Conservation (phyloP, 768 basidiomycete genomes). For the Leccinum variicolor region DNA sequence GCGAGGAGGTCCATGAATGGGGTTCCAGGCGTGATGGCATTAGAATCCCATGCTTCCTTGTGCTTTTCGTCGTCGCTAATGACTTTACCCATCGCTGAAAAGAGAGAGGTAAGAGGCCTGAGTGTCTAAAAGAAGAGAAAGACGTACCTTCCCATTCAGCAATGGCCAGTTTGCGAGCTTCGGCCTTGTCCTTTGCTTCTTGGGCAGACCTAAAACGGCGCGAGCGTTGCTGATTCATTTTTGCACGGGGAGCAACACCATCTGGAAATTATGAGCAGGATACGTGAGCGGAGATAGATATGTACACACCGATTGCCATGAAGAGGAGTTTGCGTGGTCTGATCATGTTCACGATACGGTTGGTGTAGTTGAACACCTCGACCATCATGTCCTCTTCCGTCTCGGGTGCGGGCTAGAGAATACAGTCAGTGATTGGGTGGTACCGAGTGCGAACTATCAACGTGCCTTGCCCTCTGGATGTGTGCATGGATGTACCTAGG, state of each 20-base stretch:
- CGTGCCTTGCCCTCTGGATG: constrained; percentile 94
- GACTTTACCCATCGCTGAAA: constrained; percentile 86
- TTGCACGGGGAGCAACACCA: constrained; percentile 95
- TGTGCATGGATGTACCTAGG: constrained; percentile 94
- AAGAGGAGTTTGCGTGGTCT: constrained; percentile 92
- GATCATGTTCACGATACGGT: constrained; percentile 95
- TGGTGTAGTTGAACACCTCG: constrained; percentile 95
- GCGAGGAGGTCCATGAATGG: constrained; percentile 97
- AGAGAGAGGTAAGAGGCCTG: neutral
- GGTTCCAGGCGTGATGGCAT: constrained; percentile 98
- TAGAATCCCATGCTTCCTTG: constrained; percentile 92
- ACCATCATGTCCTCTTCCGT: constrained; percentile 99
- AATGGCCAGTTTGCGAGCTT: constrained; percentile 79
- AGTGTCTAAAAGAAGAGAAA: neutral
- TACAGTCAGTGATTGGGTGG: neutral
- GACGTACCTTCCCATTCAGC: constrained; percentile 78
- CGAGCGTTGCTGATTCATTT: constrained; percentile 99
- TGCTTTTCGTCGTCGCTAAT: constrained; percentile 78
- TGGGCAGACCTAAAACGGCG: constrained; percentile 93
- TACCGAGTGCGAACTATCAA: neutral
- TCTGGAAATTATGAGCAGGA: constrained; percentile 45
- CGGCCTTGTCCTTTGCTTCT: constrained; percentile 93
- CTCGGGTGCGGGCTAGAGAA: constrained; percentile 80
- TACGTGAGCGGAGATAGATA: neutral
- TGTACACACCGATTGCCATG: constrained; percentile 89